Conservation (phyloP, 2,329 filamentous ascomycete species). For the Aspergillus ochraceus region DNA sequence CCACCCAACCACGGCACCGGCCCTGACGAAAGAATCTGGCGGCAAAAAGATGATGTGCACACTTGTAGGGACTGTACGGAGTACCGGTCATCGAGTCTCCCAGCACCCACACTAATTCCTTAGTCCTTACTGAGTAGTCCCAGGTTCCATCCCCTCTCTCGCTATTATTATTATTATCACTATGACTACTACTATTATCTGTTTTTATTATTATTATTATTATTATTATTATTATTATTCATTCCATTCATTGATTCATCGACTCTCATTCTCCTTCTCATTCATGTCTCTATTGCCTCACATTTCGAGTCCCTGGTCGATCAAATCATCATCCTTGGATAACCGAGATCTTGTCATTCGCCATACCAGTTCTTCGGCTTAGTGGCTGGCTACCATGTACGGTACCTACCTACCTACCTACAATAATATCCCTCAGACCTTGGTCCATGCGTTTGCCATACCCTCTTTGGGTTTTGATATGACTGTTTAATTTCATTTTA, state of each 20-base stretch:
- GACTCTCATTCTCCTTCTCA: not conserved
- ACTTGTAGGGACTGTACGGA: no score
- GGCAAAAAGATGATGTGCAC: slow-evolving; percentile 18
- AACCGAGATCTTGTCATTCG: not conserved
- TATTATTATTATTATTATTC: no score
- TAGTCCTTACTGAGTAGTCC: not conserved
- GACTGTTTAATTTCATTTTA: not conserved
- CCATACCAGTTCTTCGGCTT: not conserved
- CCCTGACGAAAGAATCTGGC: slow-evolving; percentile 18
- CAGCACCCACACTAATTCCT: not conserved
- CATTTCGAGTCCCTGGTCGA: not conserved
- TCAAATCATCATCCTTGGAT: not conserved
- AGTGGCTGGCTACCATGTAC: no score
- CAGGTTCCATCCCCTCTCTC: not conserved
- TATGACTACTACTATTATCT: no score
- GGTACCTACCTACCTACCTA: not conserved
- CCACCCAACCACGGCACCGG: slow-evolving; percentile 23
- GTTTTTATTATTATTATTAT: no score
- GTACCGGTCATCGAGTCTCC: slow-evolving; percentile 17
- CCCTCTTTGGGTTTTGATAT: not conserved
- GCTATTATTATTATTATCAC: no score
- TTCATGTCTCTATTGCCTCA: not conserved
- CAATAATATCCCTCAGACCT: not conserved
- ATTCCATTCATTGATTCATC: not conserved
- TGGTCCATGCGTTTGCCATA: not conserved